Evolutionary conservation across 257 asterid genomes (phyloP).

Genomic region (Solanum medicagineum): DNA sequence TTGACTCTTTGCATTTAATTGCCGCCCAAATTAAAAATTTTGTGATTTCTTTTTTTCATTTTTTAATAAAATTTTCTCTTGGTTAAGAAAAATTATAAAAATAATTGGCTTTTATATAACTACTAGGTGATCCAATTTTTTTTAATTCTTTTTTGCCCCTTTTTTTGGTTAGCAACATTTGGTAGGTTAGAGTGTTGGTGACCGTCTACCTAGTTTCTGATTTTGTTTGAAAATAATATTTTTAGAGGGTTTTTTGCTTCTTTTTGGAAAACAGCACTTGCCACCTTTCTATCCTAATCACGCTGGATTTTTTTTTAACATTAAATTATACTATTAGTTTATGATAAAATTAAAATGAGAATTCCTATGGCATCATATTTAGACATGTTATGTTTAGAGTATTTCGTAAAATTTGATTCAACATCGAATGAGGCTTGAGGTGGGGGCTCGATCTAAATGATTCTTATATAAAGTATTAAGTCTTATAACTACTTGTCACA

Average conservation of each 20-base stretch:
- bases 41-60: background rate
- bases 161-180: background rate
- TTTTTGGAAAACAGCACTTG: background rate
- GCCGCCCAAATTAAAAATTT: constrained; percentile 17
- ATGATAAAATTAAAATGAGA: background rate
- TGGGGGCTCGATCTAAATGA: no score
- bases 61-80: background rate
- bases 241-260: background rate
- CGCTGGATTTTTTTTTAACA: background rate
- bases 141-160: no score
- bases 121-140: background rate
- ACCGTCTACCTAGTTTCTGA: constrained; percentile 5
- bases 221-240: background rate
- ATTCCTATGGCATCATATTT: background rate
- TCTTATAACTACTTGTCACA: no score
- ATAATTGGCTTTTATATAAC: background rate
- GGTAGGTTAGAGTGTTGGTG: constrained; percentile 21
- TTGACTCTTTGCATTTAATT: constrained; percentile 26
- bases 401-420: no score
- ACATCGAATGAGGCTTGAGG: no score
- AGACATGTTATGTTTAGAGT: no score
- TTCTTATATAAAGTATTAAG: no score
- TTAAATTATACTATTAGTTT: background rate
- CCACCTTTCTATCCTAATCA: background rate
- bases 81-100: background rate